Evolutionary conservation across 495 filamentous ascomycete species (phyloP).

Genomic region (Neurospora sp.): DNA sequence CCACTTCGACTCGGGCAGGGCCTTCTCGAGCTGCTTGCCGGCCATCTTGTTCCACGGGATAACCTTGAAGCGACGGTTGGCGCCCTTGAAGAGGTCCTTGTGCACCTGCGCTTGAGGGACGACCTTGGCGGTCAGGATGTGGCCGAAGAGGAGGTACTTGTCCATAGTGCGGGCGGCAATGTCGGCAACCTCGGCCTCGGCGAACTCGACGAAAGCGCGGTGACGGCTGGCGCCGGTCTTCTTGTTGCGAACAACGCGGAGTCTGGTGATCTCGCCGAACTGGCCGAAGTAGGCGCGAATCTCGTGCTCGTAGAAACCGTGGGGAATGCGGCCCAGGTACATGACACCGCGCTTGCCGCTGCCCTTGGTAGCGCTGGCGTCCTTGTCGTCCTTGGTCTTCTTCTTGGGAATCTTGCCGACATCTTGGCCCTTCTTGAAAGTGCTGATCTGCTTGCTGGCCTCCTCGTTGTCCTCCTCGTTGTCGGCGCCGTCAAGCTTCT

Average conservation of each 20-base stretch:
- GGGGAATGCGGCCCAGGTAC: slow-evolving; percentile 83
- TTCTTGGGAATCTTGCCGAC: slow-evolving; percentile 56
- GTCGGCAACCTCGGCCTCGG: slow-evolving; percentile 62
- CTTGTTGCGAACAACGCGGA: slow-evolving; percentile 83
- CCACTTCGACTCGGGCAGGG: slow-evolving; percentile 62
- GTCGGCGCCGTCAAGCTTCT: slow-evolving; percentile 72
- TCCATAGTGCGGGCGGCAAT: slow-evolving; percentile 93
- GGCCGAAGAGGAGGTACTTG: slow-evolving; percentile 91
- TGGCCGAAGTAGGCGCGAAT: slow-evolving; percentile 93
- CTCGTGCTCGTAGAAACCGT: slow-evolving; percentile 93
- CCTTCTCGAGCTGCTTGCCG: slow-evolving; percentile 59
- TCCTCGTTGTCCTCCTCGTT: slow-evolving; percentile 46
- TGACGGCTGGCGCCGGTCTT: slow-evolving; percentile 82
- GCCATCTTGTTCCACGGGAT: slow-evolving; percentile 78
- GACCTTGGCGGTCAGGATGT: slow-evolving; percentile 76
- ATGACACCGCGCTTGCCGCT: slow-evolving; percentile 61
- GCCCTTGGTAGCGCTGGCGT: slow-evolving; percentile 21
- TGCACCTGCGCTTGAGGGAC: slow-evolving; percentile 69
- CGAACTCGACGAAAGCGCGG: slow-evolving; percentile 89
- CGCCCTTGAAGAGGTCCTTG: slow-evolving; percentile 72
- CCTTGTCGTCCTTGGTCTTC: slow-evolving; percentile 44
- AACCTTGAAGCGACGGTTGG: slow-evolving; percentile 77
- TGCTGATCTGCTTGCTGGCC: slow-evolving; percentile 35
- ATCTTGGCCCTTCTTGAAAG: slow-evolving; percentile 43
- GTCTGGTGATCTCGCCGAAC: slow-evolving; percentile 72